These are phyloP conservation scores for Backusella liffmaniae DNA, from an alignment of 192 early-diverging fungal genomes.

Conservation along the genomic window DNA sequence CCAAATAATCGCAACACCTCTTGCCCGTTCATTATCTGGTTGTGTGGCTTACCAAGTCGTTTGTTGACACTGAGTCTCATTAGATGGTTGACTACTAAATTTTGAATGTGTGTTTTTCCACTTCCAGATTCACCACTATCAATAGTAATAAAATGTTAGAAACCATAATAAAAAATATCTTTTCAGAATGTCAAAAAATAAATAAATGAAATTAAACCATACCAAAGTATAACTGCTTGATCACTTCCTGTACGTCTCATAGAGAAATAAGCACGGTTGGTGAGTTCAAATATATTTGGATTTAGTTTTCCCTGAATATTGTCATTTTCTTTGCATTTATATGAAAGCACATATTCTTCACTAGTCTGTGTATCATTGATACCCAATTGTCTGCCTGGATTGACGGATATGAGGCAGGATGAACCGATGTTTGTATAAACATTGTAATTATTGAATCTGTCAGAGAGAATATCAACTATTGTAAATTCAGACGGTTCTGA, in stretches of 20 bases:
- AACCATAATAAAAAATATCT: not conserved
- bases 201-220: not conserved
- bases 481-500: not conserved
- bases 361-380: slow-evolving; percentile 45
- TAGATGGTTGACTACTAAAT: slow-evolving; percentile 69
- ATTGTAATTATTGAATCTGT: slow-evolving; percentile 51
- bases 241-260: slow-evolving; percentile 70
- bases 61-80: slow-evolving; percentile 71
- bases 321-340: slow-evolving; percentile 40
- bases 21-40: slow-evolving; percentile 66
- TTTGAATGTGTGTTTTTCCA: slow-evolving; percentile 77
- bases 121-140: slow-evolving; percentile 79
- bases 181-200: no score
- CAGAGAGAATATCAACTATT: slow-evolving; percentile 28
- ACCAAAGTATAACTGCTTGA: slow-evolving; percentile 66
- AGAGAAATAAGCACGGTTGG: slow-evolving; percentile 66
- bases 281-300: slow-evolving; percentile 69
- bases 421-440: slow-evolving; percentile 52
- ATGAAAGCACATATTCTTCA: slow-evolving; percentile 52
- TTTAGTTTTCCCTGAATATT: slow-evolving; percentile 39
- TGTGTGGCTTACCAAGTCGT: slow-evolving; percentile 70
- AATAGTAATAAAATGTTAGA: slow-evolving; percentile 13
- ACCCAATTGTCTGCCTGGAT: slow-evolving; percentile 46
- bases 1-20: slow-evolving; percentile 80
- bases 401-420: slow-evolving; percentile 48